Conservation (phyloP, 768 basidiomycete genomes). For the Neoboletus subvelutipes region DNA sequence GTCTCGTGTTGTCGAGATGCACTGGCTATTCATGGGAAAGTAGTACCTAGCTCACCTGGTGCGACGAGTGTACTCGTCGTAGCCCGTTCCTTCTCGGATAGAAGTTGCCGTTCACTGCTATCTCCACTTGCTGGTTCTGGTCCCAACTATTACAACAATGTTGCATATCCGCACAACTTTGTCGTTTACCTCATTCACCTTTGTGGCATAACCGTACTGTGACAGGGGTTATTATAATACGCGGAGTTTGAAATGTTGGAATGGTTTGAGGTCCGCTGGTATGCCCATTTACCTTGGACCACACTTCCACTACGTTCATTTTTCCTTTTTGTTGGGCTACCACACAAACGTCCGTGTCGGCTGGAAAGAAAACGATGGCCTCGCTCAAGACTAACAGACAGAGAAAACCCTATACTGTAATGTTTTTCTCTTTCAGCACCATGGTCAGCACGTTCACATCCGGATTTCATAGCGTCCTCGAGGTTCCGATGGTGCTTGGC, state of each 20-base stretch:
- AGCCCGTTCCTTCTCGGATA: no score
- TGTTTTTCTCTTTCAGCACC: constrained; percentile 5
- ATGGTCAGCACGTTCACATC: not conserved
- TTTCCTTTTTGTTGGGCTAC: not conserved
- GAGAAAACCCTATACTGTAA: constrained; percentile 46
- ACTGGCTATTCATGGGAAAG: no score
- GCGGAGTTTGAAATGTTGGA: constrained; percentile 15
- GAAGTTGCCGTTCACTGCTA: no score
- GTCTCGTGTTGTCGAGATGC: no score
- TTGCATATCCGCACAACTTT: no score
- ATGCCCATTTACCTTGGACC: not conserved
- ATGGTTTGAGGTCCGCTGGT: constrained; percentile 11
- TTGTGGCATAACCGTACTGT: no score
- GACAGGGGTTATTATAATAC: not conserved
- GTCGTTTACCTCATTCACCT: no score
- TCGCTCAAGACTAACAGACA: constrained; percentile 31
- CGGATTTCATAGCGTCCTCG: constrained; percentile 51
- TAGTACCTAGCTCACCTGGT: no score
- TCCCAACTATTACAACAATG: no score
- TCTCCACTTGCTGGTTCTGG: no score
- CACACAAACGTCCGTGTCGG: not conserved
- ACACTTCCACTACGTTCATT: not conserved
- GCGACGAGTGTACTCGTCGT: no score
- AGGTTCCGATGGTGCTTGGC: constrained; percentile 64
- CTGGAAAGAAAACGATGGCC: constrained; percentile 21